Evolutionary conservation across 2,329 filamentous ascomycete genomes (phyloP).

Genomic region (Apiospora phragmitis): DNA sequence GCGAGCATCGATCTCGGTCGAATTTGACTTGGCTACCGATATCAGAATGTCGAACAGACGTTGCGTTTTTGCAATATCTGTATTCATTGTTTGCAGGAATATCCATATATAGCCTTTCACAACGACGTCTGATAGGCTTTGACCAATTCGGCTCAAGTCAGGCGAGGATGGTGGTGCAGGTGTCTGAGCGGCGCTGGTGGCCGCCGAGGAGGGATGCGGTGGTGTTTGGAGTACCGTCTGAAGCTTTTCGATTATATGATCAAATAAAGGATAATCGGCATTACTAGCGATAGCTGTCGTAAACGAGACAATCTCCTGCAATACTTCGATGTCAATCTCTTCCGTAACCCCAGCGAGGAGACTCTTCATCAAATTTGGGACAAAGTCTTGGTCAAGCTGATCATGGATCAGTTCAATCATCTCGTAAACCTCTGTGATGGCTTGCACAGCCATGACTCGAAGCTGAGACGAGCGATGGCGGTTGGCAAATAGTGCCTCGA

Average conservation of each 20-base stretch:
- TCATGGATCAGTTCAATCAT: slow-evolving; percentile 60
- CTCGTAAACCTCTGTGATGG: slow-evolving; percentile 60
- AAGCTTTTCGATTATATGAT: slow-evolving; percentile 55
- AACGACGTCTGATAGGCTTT: slow-evolving; percentile 70
- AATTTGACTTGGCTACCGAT: slow-evolving; percentile 59
- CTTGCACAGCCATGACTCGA: slow-evolving; percentile 61
- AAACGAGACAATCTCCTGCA: slow-evolving; percentile 65
- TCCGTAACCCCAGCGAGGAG: slow-evolving; percentile 61
- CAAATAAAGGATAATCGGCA: slow-evolving; percentile 59
- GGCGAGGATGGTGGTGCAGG: slow-evolving; percentile 23
- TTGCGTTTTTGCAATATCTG: slow-evolving; percentile 63
- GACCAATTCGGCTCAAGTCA: slow-evolving; percentile 31
- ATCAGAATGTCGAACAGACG: slow-evolving; percentile 64
- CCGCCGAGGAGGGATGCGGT: slow-evolving; percentile 43
- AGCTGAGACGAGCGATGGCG: slow-evolving; percentile 60
- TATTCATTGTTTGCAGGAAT: slow-evolving; percentile 73
- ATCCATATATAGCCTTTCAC: slow-evolving; percentile 71
- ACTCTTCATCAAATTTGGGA: slow-evolving; percentile 59
- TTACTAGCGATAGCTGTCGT: slow-evolving; percentile 64
- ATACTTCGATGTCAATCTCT: slow-evolving; percentile 65
- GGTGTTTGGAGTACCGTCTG: slow-evolving; percentile 51
- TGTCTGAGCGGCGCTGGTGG: slow-evolving; percentile 26
- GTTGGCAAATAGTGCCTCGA: slow-evolving; percentile 65
- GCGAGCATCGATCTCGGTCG: slow-evolving; percentile 67
- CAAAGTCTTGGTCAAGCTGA: slow-evolving; percentile 56